Evolutionary conservation across 805 yeast species (phyloP).

Genomic region (Cyberlindnera mississippiensis): DNA sequence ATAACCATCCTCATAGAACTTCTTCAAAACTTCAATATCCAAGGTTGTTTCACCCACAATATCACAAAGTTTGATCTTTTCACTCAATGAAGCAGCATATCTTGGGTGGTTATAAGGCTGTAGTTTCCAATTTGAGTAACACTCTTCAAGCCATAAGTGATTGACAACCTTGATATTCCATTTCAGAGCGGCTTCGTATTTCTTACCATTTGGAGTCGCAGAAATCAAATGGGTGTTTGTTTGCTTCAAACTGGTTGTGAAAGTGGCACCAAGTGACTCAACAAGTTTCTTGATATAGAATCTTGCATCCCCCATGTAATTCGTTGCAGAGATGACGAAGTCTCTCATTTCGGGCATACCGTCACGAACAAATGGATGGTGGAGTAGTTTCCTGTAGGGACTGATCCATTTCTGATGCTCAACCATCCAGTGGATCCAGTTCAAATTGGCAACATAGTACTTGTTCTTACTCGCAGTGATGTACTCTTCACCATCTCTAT

Average conservation of each 20-base stretch:
- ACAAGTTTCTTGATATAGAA: conserved; percentile 62
- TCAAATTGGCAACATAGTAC: conserved; percentile 56
- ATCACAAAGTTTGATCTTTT: conserved; percentile 31
- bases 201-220: conserved; percentile 64
- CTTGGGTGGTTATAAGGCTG: conserved; percentile 43
- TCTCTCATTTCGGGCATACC: conserved; percentile 52
- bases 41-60: conserved; percentile 51
- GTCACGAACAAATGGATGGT: conserved; percentile 55
- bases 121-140: conserved; percentile 58
- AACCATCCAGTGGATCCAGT: conserved; percentile 73
- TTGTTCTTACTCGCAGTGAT: conserved; percentile 38
- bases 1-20: conserved; percentile 33
- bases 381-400: conserved; percentile 56
- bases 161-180: conserved; percentile 70
- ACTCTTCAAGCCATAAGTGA: conserved; percentile 87
- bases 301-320: conserved; percentile 83
- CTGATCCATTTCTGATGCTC: conserved; percentile 49
- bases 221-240: conserved; percentile 71
- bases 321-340: conserved; percentile 64
- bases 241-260: conserved; percentile 59
- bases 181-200: conserved; percentile 65
- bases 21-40: conserved; percentile 36
- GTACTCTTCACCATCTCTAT: conserved; percentile 56
- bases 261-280: conserved; percentile 67
- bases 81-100: conserved; percentile 36